Percentiles rank a stretch among this genome's conserved stretches.
These are phyloP conservation scores for Calamus simplicifolius DNA, from an alignment of 176 grass and related monocot species.

Conservation along the genomic window DNA sequence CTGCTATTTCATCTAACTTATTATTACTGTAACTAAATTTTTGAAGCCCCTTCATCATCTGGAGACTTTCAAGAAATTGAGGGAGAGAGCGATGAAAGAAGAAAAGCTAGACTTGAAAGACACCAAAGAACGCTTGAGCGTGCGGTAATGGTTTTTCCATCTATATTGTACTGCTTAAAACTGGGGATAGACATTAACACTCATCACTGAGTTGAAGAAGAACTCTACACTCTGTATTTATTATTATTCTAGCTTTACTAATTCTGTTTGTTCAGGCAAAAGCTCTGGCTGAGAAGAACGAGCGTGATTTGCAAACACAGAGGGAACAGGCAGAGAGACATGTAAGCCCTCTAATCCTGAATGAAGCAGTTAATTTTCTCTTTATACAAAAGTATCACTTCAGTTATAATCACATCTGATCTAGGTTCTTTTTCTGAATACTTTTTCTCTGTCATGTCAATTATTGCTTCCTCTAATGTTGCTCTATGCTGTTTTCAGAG, in stretches of 20 bases:
- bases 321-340: constrained; percentile 77
- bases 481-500: constrained; percentile 58
- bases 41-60: constrained; percentile 62
- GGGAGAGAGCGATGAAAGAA: constrained; percentile 89
- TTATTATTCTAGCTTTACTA: constrained; percentile 14
- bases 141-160: constrained; percentile 43
- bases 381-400: neutral
- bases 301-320: constrained; percentile 65
- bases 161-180: neutral
- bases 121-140: constrained; percentile 70
- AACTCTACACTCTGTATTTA: too few relatives aligned
- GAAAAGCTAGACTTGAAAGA: constrained; percentile 69
- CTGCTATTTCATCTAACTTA: too few relatives aligned
- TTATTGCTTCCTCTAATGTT: constrained; percentile 1
- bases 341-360: constrained; percentile 29
- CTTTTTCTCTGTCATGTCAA: too few relatives aligned
- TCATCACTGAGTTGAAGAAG: too few relatives aligned
- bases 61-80: constrained; percentile 94
- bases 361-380: constrained; percentile 22
- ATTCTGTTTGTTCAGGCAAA: constrained; percentile 39
- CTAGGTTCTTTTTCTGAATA: constrained; percentile 10
- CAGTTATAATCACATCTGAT: neutral
- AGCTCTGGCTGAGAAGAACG: constrained; percentile 80
- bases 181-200: too few relatives aligned
- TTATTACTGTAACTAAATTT: neutral